Conservation (phyloP, 345 rosid species). For the Firmiana major region DNA sequence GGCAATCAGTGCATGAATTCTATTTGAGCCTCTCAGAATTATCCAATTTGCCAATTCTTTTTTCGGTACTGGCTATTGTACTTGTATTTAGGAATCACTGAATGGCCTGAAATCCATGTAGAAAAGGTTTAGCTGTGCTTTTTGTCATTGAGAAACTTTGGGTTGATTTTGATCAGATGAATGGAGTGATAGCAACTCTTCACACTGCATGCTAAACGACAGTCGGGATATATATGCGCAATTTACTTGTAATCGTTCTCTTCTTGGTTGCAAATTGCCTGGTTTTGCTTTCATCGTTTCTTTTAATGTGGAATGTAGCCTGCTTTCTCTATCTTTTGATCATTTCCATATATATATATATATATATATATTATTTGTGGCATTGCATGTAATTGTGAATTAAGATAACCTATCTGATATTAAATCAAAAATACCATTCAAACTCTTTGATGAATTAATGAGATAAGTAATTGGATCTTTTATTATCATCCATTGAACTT, state of each 20-base stretch:
- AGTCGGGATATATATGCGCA: conserved; percentile 19
- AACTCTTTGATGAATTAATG: background rate
- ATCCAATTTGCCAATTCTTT: background rate
- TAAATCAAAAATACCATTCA: background rate
- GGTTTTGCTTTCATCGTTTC: background rate
- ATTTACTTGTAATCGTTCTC: conserved; percentile 15
- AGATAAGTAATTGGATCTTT: background rate
- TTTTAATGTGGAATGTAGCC: background rate
- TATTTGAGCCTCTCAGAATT: background rate
- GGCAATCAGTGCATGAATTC: conserved; percentile 2
- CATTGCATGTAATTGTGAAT: background rate
- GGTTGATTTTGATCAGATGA: background rate
- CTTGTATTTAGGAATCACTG: conserved; percentile 1
- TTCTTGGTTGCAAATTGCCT: background rate
- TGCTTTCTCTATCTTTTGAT: background rate
- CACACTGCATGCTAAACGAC: conserved; percentile 2
- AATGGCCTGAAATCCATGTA: background rate
- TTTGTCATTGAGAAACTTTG: background rate
- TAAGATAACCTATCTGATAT: background rate
- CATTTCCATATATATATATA: background rate
- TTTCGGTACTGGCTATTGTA: background rate
- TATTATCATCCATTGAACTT: background rate
- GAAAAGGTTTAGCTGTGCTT: background rate
- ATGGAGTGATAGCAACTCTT: background rate
- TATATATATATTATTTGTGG: background rate